Evolutionary conservation across 768 basidiomycete species (phyloP).

Genomic region (Coprinopsis sp.): DNA sequence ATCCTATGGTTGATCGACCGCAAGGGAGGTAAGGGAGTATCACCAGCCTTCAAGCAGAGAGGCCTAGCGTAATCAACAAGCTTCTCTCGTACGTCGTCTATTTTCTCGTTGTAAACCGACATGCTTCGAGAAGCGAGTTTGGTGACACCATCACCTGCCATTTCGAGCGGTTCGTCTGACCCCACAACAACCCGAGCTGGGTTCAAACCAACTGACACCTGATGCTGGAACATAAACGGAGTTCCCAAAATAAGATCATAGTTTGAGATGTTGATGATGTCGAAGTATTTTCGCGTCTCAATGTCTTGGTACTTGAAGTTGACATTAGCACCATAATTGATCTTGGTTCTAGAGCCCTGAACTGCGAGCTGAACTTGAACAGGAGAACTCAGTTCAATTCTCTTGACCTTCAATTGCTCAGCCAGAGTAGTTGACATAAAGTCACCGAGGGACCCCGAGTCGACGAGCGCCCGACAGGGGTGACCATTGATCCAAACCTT

Average conservation of each 20-base stretch:
- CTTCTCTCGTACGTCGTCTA: slow-evolving; percentile 16
- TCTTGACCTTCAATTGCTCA: slow-evolving; percentile 30
- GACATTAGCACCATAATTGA: slow-evolving; percentile 24
- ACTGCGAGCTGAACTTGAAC: slow-evolving; percentile 35
- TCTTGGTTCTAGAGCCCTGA: slow-evolving; percentile 34
- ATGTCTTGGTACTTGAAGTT: slow-evolving; percentile 32
- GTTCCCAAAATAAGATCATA: slow-evolving; percentile 41
- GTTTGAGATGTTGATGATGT: slow-evolving; percentile 35
- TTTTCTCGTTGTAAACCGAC: slow-evolving; percentile 8
- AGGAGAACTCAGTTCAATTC: slow-evolving; percentile 22
- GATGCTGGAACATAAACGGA: slow-evolving; percentile 33
- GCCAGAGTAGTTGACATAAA: slow-evolving; percentile 35
- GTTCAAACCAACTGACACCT: slow-evolving; percentile 22
- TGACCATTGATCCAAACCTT: slow-evolving; percentile 28
- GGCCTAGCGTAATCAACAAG: slow-evolving; percentile 19
- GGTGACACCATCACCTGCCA: slow-evolving; percentile 12
- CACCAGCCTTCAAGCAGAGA: slow-evolving; percentile 17
- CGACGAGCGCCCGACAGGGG: slow-evolving; percentile 28
- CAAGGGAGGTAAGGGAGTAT: slow-evolving; percentile 27
- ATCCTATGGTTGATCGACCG: slow-evolving; percentile 35
- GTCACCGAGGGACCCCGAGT: slow-evolving; percentile 36
- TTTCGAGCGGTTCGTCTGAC: too few relatives aligned
- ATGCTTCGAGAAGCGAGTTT: slow-evolving; percentile 14
- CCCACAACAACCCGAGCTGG: slow-evolving; percentile 24
- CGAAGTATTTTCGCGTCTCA: slow-evolving; percentile 23